Evolutionary conservation across 2,329 filamentous ascomycete species (phyloP).

Genomic region (Fusarium foetens): DNA sequence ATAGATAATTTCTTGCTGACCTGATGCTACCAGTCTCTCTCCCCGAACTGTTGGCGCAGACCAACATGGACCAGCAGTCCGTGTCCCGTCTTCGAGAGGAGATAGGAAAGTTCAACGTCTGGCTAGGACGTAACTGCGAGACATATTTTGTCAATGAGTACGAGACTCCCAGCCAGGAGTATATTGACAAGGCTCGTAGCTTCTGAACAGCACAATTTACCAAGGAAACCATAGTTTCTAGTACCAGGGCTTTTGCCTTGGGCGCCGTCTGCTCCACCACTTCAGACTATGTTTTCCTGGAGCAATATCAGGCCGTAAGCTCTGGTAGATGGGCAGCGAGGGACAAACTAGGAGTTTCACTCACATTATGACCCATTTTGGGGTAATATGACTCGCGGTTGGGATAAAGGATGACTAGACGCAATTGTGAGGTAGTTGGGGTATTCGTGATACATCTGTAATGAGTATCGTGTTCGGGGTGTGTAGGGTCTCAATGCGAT

Average conservation of each 20-base stretch:
- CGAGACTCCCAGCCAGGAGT: slow-evolving; percentile 76
- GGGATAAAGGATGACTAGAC: slow-evolving; percentile 12
- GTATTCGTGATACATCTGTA: slow-evolving; percentile 24
- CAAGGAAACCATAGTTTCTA: not conserved
- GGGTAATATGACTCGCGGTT: slow-evolving; percentile 2
- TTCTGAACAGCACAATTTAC: slow-evolving; percentile 46
- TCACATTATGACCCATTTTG: slow-evolving; percentile 4
- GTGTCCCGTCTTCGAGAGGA: slow-evolving; percentile 90
- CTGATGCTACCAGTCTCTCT: slow-evolving; percentile 72
- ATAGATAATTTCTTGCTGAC: slow-evolving; percentile 3
- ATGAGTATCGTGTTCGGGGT: slow-evolving; percentile 9
- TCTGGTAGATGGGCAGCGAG: not conserved
- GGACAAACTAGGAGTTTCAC: not conserved
- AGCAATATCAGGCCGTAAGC: not conserved
- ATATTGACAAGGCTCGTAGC: slow-evolving; percentile 72
- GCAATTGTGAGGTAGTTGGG: slow-evolving; percentile 37
- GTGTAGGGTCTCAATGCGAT: not conserved
- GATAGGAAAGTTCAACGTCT: slow-evolving; percentile 84
- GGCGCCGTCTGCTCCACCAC: not conserved
- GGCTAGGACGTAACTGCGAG: slow-evolving; percentile 80
- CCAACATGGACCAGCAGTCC: slow-evolving; percentile 95
- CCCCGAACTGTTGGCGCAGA: slow-evolving; percentile 94
- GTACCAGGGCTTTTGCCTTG: not conserved
- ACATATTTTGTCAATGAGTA: slow-evolving; percentile 83
- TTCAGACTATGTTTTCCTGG: not conserved